Base-by-base conservation (phyloP, 2,329 filamentous ascomycete species). In the Epichloe aotearoae region DNA sequence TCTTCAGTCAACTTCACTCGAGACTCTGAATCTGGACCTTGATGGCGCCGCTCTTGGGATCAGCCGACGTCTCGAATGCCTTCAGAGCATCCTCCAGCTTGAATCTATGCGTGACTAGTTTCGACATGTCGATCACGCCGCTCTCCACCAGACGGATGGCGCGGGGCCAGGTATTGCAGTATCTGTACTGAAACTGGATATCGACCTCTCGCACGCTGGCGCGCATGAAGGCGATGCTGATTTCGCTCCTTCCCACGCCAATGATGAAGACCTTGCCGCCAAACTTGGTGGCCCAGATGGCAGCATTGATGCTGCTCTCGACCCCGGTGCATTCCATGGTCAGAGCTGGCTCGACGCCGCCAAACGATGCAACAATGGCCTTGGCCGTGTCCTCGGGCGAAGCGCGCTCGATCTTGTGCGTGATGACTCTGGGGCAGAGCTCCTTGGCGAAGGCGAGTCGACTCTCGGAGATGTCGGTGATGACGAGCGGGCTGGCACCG, bases 241-340 rank as follows among this genome's bases (percentile, higher is more conserved):
- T 93, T 74, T 96, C 88, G 66, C 93, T 90, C 76, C 86, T 91
- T 58, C 91, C 93, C 3, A 97, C 90, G 40, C 91, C 91, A 57
- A 96, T 94, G 56, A 97, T 85, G 64, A 97, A 97, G 50, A 97
- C 91, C 70, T 94, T 95, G 60, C 93, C 91, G 57, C 91, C 93
- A 62, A 97, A 97, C 71, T 91, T 94, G 65, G 86, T 80, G 10
- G 87, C 83, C 78, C 90, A 93, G 65, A 96, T 91, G 49, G 89
- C 88, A 30, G 86, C 77, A 5, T 82, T 80, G 61, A 97, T 86
- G 66, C 84, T 90, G 70, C 83, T 88, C 74, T 96, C 90, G 15
- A 95, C 88, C 47, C 93, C 93, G 0, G 93, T 97, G 73, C 91
- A 97, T 70, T 97, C 91, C 69, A 97, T 78, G 12, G 83, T 83